Evolutionary conservation across 768 basidiomycete genomes (phyloP), one percentile per base, ranked within the genome.

Genomic region (Pleurotus citrinopileatus): DNA sequence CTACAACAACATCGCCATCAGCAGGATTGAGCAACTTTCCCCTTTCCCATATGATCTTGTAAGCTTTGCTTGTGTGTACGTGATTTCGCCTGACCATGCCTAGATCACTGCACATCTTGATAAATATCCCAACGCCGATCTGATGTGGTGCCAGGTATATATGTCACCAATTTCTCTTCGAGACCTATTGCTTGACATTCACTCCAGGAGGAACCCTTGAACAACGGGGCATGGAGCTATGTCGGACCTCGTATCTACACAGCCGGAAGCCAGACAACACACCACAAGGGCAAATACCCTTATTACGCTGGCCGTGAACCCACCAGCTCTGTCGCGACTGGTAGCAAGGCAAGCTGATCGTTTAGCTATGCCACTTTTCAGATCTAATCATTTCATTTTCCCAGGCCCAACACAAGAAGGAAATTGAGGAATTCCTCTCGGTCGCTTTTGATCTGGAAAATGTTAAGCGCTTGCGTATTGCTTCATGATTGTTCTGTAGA

Each of bases 191-290:
- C 40, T 37, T 50, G 45, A 57, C 17, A 47, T 59, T 12, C 50
- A 34, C 61, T 46, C 25, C 64, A 86, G 80, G 94, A 97, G 73
- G 94, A 98, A 70, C 96, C 97, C 13, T 73, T 98, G 60, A 99
- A 99, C 78, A 94, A 94, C 63, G 97, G 97, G 60, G 86, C 93
- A 1, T 99, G 97, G 97, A 91, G 89, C 37, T 97, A 99, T 65
- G 85, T 97, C 55, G 94, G 91, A 22, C 91, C 94, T 42, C 85
- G 95, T 53, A 86, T 98, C 64, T 86, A 89, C 68, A 98, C 96
- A 42, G 94, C 96, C n/a, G 87, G 90, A 43, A 85, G 87, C 62
- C 79, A 91, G 73, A 96, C 95, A 4, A 76, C 89, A 67, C 80
- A 97, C 71, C 97, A 99, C 75, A 84, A 84, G 71, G 84, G 84